A percentile compares a stretch with the other conserved stretches of the same genome.
Conservation (phyloP, 345 rosid genomes). For the Lenwebbia sp. region DNA sequence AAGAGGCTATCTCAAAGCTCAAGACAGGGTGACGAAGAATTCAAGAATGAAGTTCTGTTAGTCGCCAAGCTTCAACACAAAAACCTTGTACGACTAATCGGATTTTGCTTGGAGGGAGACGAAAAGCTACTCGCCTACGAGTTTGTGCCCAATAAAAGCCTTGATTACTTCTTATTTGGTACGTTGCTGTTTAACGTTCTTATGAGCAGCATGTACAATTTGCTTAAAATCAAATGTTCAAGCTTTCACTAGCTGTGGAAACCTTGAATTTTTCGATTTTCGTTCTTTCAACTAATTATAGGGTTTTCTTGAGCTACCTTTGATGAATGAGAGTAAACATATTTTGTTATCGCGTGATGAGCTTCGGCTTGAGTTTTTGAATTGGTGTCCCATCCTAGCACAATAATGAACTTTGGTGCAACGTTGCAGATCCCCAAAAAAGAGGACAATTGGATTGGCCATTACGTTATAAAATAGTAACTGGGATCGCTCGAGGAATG, state of each 20-base stretch:
- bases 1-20: slow-evolving; percentile 35
- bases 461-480: neutral
- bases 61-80: neutral
- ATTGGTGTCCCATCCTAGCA: neutral
- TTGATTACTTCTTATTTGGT: neutral
- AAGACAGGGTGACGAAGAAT: slow-evolving; percentile 26
- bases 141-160: neutral
- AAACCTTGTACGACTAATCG: neutral
- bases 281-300: neutral
- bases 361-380: neutral
- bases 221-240: neutral
- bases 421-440: neutral
- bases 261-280: neutral
- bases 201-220: neutral
- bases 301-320: neutral
- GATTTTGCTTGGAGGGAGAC: neutral
- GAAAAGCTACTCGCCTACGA: neutral
- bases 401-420: neutral
- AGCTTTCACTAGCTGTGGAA: neutral
- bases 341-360: neutral
- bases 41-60: neutral
- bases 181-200: neutral
- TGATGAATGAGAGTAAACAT: neutral
- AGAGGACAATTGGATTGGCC: neutral
- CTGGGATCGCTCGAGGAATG: neutral